Percentiles rank a stretch among this genome's conserved stretches.
Evolutionary conservation across 1,284 basidiomycete species (phyloP).

Genomic region (Cutaneotrichosporon sp.): DNA sequence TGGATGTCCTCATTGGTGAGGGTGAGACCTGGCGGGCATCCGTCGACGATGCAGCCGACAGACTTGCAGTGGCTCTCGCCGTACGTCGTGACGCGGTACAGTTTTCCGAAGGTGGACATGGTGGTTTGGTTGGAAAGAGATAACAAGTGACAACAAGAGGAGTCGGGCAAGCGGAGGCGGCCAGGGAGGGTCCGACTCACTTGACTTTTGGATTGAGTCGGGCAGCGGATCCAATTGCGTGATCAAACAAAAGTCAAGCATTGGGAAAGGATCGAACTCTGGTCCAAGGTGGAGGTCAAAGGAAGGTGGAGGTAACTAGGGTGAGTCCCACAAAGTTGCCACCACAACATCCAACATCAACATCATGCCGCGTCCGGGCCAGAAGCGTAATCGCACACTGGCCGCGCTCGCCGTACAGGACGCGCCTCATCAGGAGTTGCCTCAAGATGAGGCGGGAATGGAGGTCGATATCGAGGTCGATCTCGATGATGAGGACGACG

Average conservation of each 20-base stretch:
- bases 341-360: background rate
- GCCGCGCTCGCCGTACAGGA: background rate
- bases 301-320: no score
- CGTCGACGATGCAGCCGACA: slow-evolving; percentile 96
- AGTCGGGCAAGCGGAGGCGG: background rate
- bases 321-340: background rate
- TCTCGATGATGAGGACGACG: slow-evolving; percentile 12
- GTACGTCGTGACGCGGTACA: slow-evolving; percentile 94
- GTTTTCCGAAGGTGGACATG: slow-evolving; percentile 90
- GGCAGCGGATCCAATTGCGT: slow-evolving; percentile 10
- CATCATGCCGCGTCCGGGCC: slow-evolving; percentile 13
- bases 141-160: background rate
- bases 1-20: slow-evolving; percentile 84
- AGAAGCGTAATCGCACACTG: slow-evolving; percentile 9
- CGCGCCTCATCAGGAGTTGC: background rate
- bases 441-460: background rate
- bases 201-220: slow-evolving; percentile 9
- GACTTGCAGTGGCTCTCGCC: slow-evolving; percentile 97
- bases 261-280: slow-evolving; percentile 1
- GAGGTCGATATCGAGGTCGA: background rate
- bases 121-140: slow-evolving; percentile 17
- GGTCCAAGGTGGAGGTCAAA: background rate
- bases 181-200: background rate
- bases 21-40: slow-evolving; percentile 86
- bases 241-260: background rate